A percentile compares a stretch with the other conserved stretches of the same genome.
Conservation (phyloP, 2,329 filamentous ascomycete species). For the Raffaelea albimanens region DNA sequence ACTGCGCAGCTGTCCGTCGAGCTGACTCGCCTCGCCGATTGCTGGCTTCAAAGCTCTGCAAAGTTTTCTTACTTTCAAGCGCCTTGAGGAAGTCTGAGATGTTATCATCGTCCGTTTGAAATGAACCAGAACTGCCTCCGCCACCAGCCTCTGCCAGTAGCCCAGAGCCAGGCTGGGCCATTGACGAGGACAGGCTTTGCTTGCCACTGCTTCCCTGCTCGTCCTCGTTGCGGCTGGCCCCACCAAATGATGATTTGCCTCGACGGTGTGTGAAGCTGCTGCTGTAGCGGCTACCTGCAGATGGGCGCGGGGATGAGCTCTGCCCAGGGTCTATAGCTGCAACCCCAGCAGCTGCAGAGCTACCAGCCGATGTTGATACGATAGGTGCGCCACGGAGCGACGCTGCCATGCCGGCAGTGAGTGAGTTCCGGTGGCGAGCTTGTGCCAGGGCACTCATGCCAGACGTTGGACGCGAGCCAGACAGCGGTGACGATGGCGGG, state of each 20-base stretch:
- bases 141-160: constrained; percentile 59
- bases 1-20: constrained; percentile 66
- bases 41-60: constrained; percentile 64
- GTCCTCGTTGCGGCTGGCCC: constrained; percentile 59
- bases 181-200: constrained; percentile 62
- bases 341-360: constrained; percentile 2
- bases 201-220: constrained; percentile 75
- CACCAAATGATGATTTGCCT: constrained; percentile 66
- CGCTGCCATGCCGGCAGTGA: constrained; percentile 67
- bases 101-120: constrained; percentile 75
- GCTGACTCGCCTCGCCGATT: constrained; percentile 60
- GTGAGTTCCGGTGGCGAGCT: constrained; percentile 59
- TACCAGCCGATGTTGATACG: constrained; percentile 27
- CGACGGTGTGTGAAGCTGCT: constrained; percentile 89
- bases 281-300: constrained; percentile 69
- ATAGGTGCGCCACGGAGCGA: constrained; percentile 59
- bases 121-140: constrained; percentile 53
- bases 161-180: constrained; percentile 66
- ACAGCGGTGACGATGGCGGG: constrained; percentile 41
- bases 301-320: constrained; percentile 66
- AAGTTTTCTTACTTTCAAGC: constrained; percentile 79
- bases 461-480: constrained; percentile 37
- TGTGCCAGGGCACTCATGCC: constrained; percentile 42
- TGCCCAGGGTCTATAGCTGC: constrained; percentile 45
- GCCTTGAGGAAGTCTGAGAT: constrained; percentile 89